Evolutionary conservation across 2,329 filamentous ascomycete species (phyloP).

Genomic region (Pseudodiploospora longispora): DNA sequence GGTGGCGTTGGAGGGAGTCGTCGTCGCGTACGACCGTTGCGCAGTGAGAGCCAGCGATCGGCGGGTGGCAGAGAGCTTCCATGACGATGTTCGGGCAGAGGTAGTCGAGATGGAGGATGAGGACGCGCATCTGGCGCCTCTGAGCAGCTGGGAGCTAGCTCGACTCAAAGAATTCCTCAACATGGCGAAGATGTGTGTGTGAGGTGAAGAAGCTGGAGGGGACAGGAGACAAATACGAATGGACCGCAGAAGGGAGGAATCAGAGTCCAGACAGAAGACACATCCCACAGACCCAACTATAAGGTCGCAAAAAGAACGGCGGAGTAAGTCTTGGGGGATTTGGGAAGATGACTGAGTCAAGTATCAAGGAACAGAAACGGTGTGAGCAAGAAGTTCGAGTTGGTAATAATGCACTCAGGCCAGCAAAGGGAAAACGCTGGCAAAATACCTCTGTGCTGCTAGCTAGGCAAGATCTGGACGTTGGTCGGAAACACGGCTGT

Average conservation of each 20-base stretch:
- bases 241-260: constrained; percentile 1
- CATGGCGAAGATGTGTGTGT: constrained; percentile 46
- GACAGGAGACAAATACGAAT: background rate
- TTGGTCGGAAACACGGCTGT: too few relatives aligned
- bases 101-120: constrained; percentile 33
- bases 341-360: too few relatives aligned
- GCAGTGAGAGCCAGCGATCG: constrained; percentile 41
- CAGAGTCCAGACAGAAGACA: constrained; percentile 11
- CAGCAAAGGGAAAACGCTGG: too few relatives aligned
- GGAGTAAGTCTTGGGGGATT: constrained; percentile 34
- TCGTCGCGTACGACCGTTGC: constrained; percentile 46
- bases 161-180: constrained; percentile 61
- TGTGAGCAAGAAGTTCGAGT: too few relatives aligned
- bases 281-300: constrained; percentile 22
- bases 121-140: constrained; percentile 39
- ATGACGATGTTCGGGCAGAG: constrained; percentile 32
- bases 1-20: constrained; percentile 28
- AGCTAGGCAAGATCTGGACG: too few relatives aligned
- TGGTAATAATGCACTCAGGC: too few relatives aligned
- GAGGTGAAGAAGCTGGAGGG: constrained; percentile 2
- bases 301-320: constrained; percentile 35
- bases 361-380: too few relatives aligned
- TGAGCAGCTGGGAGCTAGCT: constrained; percentile 56
- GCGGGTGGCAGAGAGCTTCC: constrained; percentile 37
- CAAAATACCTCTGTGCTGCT: too few relatives aligned